Evolutionary conservation across 495 filamentous ascomycete genomes (phyloP), one percentile per base, ranked within the genome.

Genomic region (Penicillium desertorum): DNA sequence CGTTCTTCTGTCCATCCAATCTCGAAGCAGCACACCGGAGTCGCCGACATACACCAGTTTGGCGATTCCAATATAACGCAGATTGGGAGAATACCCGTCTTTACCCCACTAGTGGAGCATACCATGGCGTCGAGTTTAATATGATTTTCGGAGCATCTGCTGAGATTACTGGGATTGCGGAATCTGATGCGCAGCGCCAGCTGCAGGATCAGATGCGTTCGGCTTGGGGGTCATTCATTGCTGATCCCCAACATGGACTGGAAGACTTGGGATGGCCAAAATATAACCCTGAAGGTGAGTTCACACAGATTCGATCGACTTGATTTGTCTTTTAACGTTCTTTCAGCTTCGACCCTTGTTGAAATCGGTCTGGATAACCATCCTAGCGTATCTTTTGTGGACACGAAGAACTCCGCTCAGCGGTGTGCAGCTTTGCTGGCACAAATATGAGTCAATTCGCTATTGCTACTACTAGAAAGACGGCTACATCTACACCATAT

Each of bases 31-130:
- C 61, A 27, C 67, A 66, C 25, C 71, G 72, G 7, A 51, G 63
- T 25, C 51, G 46, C 8, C 59, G 68, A 29, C 62, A 58, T 17
- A 67, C 72, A 14, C 76, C 81, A 0, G 72, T 69, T 14, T 84
- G 80, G 79, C 73, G 74, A 19, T 82, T 78, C 56, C 75, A 78
- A 42, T 84, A 80, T 56, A 75, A 78, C 43, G 79, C 73, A 8
- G 73, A 76, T 46, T 84, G 76, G 65, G 66, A 72, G 1, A 81
- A 79, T 58, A 67, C 74, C 12, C 62, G 64, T 7, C 64, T 83
- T 22, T 76, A 76, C 39, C 75, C 75, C 1, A 66, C 62, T 19
- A 76, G 72, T 41, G 77, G 77, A 3, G 72, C 79, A 1, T 82
- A 76, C 58, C 81, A 84, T 58, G 74, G 71, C 10, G 48, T 56